Percentiles rank a stretch among this genome's conserved stretches.
Evolutionary conservation across 2,329 filamentous ascomycete genomes (phyloP).

Genomic region (Aspergillus amoenus): DNA sequence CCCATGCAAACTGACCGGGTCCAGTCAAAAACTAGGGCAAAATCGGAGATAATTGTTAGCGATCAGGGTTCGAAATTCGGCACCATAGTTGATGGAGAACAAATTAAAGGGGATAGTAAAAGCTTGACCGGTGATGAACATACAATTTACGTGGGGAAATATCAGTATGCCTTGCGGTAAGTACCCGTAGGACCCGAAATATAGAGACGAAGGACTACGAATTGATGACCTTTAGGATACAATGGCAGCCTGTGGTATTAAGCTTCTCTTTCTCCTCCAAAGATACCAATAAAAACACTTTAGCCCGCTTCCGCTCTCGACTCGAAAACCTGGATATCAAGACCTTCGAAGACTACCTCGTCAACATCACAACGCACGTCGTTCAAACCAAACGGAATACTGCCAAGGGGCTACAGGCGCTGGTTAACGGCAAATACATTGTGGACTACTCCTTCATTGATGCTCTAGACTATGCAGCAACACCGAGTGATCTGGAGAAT

Average conservation of each 20-base stretch:
- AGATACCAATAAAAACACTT: slow-evolving; percentile 63
- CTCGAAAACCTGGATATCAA: slow-evolving; percentile 91
- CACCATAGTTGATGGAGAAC: slow-evolving; percentile 71
- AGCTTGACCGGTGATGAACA: slow-evolving; percentile 60
- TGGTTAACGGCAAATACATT: slow-evolving; percentile 77
- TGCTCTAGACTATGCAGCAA: slow-evolving; percentile 64
- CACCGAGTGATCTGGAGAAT: slow-evolving; percentile 50
- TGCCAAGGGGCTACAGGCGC: slow-evolving; percentile 78
- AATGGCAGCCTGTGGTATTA: slow-evolving; percentile 78
- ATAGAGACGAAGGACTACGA: not conserved
- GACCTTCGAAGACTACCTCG: slow-evolving; percentile 69
- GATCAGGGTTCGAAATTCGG: slow-evolving; percentile 85
- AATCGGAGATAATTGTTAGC: slow-evolving; percentile 70
- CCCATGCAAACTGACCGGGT: slow-evolving; percentile 12
- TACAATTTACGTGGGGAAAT: slow-evolving; percentile 70
- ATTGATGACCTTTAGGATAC: slow-evolving; percentile 54
- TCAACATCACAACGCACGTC: slow-evolving; percentile 76
- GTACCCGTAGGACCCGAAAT: not conserved
- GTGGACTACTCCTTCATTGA: slow-evolving; percentile 73
- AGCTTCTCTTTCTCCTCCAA: slow-evolving; percentile 75
- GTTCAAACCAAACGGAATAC: slow-evolving; percentile 89
- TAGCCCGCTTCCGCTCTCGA: slow-evolving; percentile 60
- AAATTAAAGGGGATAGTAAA: slow-evolving; percentile 63
- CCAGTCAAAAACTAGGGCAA: slow-evolving; percentile 62
- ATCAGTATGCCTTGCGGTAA: slow-evolving; percentile 54